These are phyloP conservation scores for Geum urbanum DNA, from an alignment of 306 rosid genomes.

Conservation along the genomic window DNA sequence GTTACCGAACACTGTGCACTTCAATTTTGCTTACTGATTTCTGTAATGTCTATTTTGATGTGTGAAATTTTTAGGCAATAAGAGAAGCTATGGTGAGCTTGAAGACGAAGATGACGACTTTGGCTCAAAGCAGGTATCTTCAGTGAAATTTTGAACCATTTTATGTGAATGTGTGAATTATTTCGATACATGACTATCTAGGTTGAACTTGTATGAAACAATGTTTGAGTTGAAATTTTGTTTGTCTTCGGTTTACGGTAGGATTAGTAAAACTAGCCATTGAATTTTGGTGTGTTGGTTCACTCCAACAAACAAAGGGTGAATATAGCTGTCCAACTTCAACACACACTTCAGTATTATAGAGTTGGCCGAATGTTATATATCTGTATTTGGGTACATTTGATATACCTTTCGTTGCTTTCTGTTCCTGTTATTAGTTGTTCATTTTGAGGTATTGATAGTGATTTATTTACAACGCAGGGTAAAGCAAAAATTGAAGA, in stretches of 20 bases:
- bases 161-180: neutral
- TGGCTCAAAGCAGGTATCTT: conserved; percentile 56
- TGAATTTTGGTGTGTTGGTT: neutral
- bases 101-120: conserved; percentile 61
- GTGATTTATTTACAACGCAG: conserved; percentile 31
- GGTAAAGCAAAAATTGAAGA: conserved; percentile 61
- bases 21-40: conserved; percentile 5
- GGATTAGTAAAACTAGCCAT: neutral
- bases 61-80: conserved; percentile 36
- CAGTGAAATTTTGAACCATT: neutral
- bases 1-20: conserved; percentile 10
- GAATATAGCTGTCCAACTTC: neutral
- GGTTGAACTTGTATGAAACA: neutral
- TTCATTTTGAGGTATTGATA: neutral
- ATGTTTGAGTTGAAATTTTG: neutral
- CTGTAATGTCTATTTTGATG: neutral
- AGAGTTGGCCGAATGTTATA: neutral
- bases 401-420: neutral
- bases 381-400: neutral
- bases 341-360: neutral
- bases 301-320: neutral
- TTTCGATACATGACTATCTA: neutral
- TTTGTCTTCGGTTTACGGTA: neutral
- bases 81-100: conserved; percentile 64
- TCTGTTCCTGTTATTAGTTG: neutral